These are phyloP conservation scores for Myriosclerotinia curreyana DNA, from an alignment of 2,329 filamentous ascomycete species.

Conservation along the genomic window DNA sequence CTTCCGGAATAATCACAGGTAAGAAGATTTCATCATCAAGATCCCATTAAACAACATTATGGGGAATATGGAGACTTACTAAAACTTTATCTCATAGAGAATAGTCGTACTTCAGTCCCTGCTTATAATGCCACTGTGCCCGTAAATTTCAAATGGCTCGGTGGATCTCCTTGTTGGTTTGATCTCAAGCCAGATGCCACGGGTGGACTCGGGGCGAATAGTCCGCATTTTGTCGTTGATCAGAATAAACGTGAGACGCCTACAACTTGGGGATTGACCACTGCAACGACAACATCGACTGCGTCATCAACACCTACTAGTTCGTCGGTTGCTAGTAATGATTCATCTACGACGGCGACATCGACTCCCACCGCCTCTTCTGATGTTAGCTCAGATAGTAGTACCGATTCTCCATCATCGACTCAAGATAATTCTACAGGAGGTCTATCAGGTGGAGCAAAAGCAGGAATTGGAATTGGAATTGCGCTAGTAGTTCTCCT, in stretches of 20 bases:
- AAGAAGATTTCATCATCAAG: neutral
- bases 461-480: constrained; percentile 9
- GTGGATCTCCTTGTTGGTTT: constrained; percentile 27
- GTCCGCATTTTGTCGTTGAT: constrained; percentile 17
- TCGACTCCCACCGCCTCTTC: neutral
- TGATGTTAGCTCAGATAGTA: neutral
- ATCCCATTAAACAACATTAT: neutral
- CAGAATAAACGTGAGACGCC: constrained; percentile 6
- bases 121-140: constrained; percentile 27
- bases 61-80: neutral
- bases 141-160: constrained; percentile 24
- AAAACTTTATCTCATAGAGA: neutral
- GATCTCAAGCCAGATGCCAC: constrained; percentile 27
- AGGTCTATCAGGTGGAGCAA: constrained; percentile 5
- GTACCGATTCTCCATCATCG: neutral
- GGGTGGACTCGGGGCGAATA: constrained; percentile 26
- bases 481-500: neutral
- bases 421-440: neutral
- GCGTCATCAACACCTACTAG: neutral
- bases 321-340: neutral
- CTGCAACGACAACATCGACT: neutral
- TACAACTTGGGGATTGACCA: neutral
- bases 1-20: constrained; percentile 15
- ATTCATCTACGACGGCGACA: neutral
- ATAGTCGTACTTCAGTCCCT: neutral